phyloP scores from a whole-genome alignment of 371 early-diverging fungal species.

The Mucor sp. region DNA sequence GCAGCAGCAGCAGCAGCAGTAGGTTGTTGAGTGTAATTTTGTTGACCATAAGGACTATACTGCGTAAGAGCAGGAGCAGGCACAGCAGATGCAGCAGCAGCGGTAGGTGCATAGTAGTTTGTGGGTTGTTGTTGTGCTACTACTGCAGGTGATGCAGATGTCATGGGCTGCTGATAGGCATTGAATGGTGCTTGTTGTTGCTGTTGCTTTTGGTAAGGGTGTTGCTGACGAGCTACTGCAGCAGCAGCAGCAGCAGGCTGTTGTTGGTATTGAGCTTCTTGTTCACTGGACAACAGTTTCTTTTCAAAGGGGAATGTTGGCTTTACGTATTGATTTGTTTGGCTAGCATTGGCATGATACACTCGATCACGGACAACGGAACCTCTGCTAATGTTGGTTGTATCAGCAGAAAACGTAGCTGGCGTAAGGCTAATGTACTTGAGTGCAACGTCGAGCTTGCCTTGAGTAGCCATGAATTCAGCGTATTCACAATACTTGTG shows the following conservation, averaged over 20 bases:
- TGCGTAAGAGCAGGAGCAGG: slow-evolving; percentile 28
- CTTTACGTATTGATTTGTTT: slow-evolving; percentile 29
- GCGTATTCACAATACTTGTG: slow-evolving; percentile 87
- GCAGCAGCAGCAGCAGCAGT: background rate
- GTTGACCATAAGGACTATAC: background rate
- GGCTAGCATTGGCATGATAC: slow-evolving; percentile 59
- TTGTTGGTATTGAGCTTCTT: slow-evolving; percentile 22
- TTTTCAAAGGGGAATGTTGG: slow-evolving; percentile 74
- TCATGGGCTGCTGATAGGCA: slow-evolving; percentile 1
- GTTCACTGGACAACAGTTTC: slow-evolving; percentile 5
- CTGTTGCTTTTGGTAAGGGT: background rate
- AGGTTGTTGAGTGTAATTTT: background rate
- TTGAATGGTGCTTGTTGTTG: background rate
- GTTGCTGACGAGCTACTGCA: background rate
- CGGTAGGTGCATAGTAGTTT: slow-evolving; percentile 7
- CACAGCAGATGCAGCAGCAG: background rate
- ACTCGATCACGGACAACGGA: slow-evolving; percentile 77
- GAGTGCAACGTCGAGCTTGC: slow-evolving; percentile 71
- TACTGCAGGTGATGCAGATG: background rate
- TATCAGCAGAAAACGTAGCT: slow-evolving; percentile 55
- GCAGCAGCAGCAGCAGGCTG: background rate
- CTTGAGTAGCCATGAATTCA: slow-evolving; percentile 72
- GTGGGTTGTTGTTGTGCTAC: background rate
- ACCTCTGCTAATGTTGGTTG: slow-evolving; percentile 57
- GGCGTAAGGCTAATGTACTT: slow-evolving; percentile 76